These are phyloP conservation scores for Populus tremula DNA, from an alignment of 345 rosid genomes.

Conservation along the genomic window DNA sequence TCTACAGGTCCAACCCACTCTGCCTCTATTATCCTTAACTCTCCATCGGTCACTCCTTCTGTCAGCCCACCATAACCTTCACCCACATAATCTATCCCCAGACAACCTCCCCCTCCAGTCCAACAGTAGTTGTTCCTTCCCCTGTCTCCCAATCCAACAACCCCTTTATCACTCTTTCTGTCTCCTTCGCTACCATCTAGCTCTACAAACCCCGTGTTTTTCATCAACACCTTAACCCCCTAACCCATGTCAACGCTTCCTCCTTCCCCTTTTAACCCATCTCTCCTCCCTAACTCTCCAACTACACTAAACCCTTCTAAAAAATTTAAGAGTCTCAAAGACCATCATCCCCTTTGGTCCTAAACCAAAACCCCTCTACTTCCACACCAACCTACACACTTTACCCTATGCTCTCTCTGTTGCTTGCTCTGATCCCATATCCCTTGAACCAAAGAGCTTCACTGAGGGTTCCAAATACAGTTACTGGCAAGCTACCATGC, in stretches of 20 bases:
- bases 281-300: background rate
- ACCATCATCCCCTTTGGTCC: background rate
- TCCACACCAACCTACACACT: background rate
- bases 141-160: too few relatives aligned
- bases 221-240: too few relatives aligned
- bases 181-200: too few relatives aligned
- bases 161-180: too few relatives aligned
- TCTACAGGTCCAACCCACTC: too few relatives aligned
- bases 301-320: background rate
- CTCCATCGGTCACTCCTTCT: too few relatives aligned
- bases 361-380: background rate
- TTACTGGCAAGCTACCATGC: background rate
- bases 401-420: background rate
- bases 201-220: too few relatives aligned
- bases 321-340: background rate
- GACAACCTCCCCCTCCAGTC: too few relatives aligned
- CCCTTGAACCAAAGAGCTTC: background rate
- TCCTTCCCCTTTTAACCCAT: background rate
- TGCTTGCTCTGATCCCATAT: background rate
- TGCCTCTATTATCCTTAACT: too few relatives aligned
- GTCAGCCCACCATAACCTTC: too few relatives aligned
- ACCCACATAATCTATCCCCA: too few relatives aligned
- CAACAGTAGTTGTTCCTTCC: background rate
- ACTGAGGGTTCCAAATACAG: background rate
- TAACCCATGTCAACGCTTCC: background rate